Base-by-base conservation (phyloP, 257 asterid species). In the Scutellaria galericulata region DNA sequence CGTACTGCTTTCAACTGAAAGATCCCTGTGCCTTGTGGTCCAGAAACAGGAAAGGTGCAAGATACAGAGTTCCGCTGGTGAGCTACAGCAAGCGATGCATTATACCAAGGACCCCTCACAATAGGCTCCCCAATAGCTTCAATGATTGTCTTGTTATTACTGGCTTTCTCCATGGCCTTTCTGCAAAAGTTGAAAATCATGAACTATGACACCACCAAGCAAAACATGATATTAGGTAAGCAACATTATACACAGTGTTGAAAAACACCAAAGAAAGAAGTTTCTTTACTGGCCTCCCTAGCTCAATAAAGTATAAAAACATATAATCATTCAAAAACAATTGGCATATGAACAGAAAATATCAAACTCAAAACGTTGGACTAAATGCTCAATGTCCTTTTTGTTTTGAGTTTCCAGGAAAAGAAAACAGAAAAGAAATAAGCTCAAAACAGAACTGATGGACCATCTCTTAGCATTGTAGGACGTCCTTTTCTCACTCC, bases 21-120 rank as follows among this genome's bases (percentile, higher is more conserved):
- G 69, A 90, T 92, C 58, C 92, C 99, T 27, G 91, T 79, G 87
- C 97, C 99, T 69, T 79, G 96, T 7, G 99, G 99, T 62, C 97
- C 99, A 60, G 95, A 82, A 64, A 92, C 97, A 20, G 99, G 99
- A 78, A 95, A 92, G 15, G 99, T 79, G 85, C 99, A 91, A 1
- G 99, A 92, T 27, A 85, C 95, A 42, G 98, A 92, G 27, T 84
- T 90, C 60, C 99, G 93, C 72, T 85, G 77, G 83, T 92, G 99
- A 72, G 96, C 95, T 65, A 88, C 90, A 7, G 96, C 98, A 79
- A 95, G 91, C 10, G 99, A 90, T 58, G 99, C 98, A 71, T 95
- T 92, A 70, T 95, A 92, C 99, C 98, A 95, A 46, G 99, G 99
- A 27, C 99, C 99, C 79, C 94, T 85, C 51, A 72, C 91, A 75